Evolutionary conservation across 306 rosid genomes (phyloP).

Genomic region (Prunus fruticosa): DNA sequence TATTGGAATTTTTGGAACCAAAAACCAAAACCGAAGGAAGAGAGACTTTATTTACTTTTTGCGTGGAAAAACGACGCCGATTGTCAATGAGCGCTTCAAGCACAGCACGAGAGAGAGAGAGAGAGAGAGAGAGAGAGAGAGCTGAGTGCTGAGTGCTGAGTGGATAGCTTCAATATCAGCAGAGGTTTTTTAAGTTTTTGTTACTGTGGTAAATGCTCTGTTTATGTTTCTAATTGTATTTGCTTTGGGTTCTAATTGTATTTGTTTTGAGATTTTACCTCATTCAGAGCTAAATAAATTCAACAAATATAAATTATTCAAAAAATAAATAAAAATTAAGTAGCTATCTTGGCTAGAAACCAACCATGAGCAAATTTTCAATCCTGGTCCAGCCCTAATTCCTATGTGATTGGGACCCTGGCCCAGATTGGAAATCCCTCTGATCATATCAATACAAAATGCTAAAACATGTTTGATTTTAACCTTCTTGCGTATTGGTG

Average conservation of each 20-base stretch:
- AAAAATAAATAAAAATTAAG: too few species aligned
- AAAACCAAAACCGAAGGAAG: neutral
- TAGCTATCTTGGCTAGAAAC: neutral
- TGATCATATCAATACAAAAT: neutral
- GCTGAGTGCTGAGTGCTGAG: too few species aligned
- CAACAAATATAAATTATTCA: too few species aligned
- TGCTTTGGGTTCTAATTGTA: neutral
- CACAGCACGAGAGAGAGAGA: neutral
- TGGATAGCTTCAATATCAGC: too few species aligned
- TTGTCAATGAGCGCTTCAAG: neutral
- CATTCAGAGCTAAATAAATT: too few species aligned
- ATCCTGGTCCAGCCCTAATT: neutral
- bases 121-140: neutral
- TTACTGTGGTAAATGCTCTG: neutral
- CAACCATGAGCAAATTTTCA: neutral
- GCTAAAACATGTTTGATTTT: neutral
- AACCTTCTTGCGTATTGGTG: neutral
- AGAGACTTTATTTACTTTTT: neutral
- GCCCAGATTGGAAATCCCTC: neutral
- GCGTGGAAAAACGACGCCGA: slow-evolving; percentile 20
- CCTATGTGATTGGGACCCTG: neutral
- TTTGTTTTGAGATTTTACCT: neutral
- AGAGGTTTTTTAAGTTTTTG: too few species aligned
- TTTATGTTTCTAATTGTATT: neutral
- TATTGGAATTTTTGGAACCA: neutral